Conservation (phyloP, 257 asterid genomes). For the Primulina tabacum region DNA sequence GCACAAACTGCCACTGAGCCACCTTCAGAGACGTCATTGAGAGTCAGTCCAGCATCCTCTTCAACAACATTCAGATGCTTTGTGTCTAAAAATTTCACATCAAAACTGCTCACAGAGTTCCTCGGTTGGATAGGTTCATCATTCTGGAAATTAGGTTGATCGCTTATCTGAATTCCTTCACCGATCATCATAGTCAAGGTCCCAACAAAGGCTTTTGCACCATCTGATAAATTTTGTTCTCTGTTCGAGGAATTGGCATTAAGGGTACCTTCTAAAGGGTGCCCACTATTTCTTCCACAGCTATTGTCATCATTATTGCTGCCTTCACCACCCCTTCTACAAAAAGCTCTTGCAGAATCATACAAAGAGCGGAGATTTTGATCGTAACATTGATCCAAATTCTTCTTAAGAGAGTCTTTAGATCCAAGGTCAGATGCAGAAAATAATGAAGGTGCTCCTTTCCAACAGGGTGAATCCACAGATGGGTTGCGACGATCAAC, state of each 20-base stretch:
- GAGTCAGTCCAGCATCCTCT: slow-evolving; percentile 33
- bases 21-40: slow-evolving; percentile 53
- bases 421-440: slow-evolving; percentile 49
- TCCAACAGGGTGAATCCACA: slow-evolving; percentile 98
- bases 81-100: slow-evolving; percentile 27
- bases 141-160: slow-evolving; percentile 34
- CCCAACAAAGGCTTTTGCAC: slow-evolving; percentile 26
- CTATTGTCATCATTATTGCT: slow-evolving; percentile 29
- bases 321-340: slow-evolving; percentile 36
- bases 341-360: slow-evolving; percentile 32
- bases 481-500: slow-evolving; percentile 55
- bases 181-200: slow-evolving; percentile 26
- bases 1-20: slow-evolving; percentile 72
- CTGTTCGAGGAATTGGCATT: slow-evolving; percentile 29
- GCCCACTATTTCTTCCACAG: slow-evolving; percentile 30
- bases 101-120: slow-evolving; percentile 32
- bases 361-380: slow-evolving; percentile 29
- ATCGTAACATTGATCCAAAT: slow-evolving; percentile 32
- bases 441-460: slow-evolving; percentile 67
- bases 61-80: slow-evolving; percentile 37
- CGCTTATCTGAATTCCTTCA: slow-evolving; percentile 35
- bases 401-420: slow-evolving; percentile 30
- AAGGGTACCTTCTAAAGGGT: slow-evolving; percentile 26
- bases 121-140: slow-evolving; percentile 31
- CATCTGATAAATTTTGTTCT: slow-evolving; percentile 34